Conservation (phyloP, 768 basidiomycete genomes). For the Rhodotorula sphaerocarpa region DNA sequence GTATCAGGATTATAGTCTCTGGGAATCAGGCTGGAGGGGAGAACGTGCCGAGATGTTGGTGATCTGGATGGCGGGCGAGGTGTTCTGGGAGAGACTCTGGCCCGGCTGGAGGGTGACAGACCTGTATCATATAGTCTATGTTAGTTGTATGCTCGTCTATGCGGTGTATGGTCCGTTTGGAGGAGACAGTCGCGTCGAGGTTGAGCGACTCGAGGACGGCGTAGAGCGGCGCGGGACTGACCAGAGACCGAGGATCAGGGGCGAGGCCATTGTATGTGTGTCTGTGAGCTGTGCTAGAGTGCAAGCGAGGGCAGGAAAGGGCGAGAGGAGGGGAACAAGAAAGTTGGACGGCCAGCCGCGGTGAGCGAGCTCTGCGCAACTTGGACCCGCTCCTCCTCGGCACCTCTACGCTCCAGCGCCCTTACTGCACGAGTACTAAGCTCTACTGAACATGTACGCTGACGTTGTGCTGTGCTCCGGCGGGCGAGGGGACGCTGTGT, state of each 20-base stretch:
- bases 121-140: too few relatives aligned
- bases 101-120: constrained; percentile 34
- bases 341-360: too few relatives aligned
- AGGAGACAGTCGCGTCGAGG: background rate
- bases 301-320: too few relatives aligned
- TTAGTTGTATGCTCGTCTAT: too few relatives aligned
- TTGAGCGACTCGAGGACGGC: constrained; percentile 1
- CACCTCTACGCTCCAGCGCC: background rate
- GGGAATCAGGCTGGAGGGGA: too few relatives aligned
- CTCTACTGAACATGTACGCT: background rate
- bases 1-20: too few relatives aligned
- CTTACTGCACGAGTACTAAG: background rate
- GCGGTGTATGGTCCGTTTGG: too few relatives aligned
- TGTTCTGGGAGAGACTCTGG: constrained; percentile 30
- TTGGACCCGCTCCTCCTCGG: background rate
- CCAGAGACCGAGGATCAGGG: constrained; percentile 36
- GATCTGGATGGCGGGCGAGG: constrained; percentile 34
- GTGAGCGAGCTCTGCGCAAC: background rate
- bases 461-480: too few relatives aligned
- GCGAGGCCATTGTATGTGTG: constrained; percentile 6
- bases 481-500: too few relatives aligned
- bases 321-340: background rate
- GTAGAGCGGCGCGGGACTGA: background rate
- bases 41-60: constrained; percentile 34
- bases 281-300: background rate